Evolutionary conservation across 2,329 filamentous ascomycete species (phyloP), one percentile per base, ranked within the genome.

Genomic region (Ploettnerulaceae sp.): DNA sequence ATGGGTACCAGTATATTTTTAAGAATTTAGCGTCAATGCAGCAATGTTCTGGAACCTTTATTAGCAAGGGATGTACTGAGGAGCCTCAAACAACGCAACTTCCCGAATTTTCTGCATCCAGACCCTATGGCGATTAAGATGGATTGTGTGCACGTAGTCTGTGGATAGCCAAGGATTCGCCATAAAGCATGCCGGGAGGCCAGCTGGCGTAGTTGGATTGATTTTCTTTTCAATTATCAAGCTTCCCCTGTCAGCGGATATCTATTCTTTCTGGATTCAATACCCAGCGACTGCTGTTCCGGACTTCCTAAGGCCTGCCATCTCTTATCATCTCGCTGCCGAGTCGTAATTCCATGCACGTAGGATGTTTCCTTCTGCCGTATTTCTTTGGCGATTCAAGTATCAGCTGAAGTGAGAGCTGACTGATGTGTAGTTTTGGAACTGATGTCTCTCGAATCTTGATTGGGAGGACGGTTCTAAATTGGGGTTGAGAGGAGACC

Each of bases 141-240:
- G n/a, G n/a, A n/a, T n/a, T n/a, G n/a, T n/a, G n/a, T n/a, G n/a
- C n/a, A n/a, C 24, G n/a, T 28, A 18, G 17, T 17, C 24, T 9
- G 24, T n/a, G 15, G 14, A 28, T 12, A n/a, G n/a, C n/a, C 12
- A 33, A 17, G 28, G 26, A 41, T 12, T 8, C 12, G 11, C 28
- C 18, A 11, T 21, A 14, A 15, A 31, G 31, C 40, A 51, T 51
- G 45, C 44, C 45, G 38, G 47, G 48, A 51, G 40, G 48, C 47
- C 46, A 44, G 38, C 49, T 41, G 38, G 39, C 46, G 49, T 49
- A 46, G 44, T 15, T 9, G 25, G 29, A 31, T 36, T 56, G 53
- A 63, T 66, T 50, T 61, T 62, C 31, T 31, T 40, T 46, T 29
- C 31, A 17, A 41, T 24, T 33, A n/a, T 24, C 25, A 8, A 15